Conservation (phyloP, 2,329 filamentous ascomycete genomes). For the Hypoxylon sp. region DNA sequence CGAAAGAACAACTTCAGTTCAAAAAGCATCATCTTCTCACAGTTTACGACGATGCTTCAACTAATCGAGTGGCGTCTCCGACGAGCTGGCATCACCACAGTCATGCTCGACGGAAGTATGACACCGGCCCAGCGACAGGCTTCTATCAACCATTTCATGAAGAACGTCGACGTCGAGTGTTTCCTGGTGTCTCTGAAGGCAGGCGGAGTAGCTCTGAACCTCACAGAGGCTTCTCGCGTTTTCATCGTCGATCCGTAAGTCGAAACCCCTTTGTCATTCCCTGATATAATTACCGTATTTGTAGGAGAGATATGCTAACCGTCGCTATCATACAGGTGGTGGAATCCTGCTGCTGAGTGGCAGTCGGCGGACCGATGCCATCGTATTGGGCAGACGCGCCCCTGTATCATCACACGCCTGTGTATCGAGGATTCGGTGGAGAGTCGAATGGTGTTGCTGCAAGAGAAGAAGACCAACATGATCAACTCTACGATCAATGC, state of each 20-base stretch:
- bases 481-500: constrained; percentile 97
- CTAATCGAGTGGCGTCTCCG: constrained; percentile 96
- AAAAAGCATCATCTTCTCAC: constrained; percentile 98
- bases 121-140: constrained; percentile 91
- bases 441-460: constrained; percentile 90
- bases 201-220: constrained; percentile 91
- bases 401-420: constrained; percentile 91
- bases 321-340: constrained; percentile 72
- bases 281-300: background rate
- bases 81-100: constrained; percentile 95
- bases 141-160: constrained; percentile 97
- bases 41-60: constrained; percentile 97
- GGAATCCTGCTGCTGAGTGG: constrained; percentile 99
- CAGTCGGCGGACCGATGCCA: constrained; percentile 94
- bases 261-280: background rate
- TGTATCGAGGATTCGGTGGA: constrained; percentile 98
- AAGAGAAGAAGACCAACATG: constrained; percentile 99
- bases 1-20: too few relatives aligned
- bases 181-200: constrained; percentile 97
- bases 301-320: constrained; percentile 6
- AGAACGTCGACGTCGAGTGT: constrained; percentile 89
- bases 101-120: constrained; percentile 98
- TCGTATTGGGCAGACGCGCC: constrained; percentile 92
- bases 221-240: constrained; percentile 92
- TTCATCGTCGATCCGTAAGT: constrained; percentile 96